Base-by-base conservation (phyloP, 495 filamentous ascomycete genomes). In the Aspergillus cavernicola region DNA sequence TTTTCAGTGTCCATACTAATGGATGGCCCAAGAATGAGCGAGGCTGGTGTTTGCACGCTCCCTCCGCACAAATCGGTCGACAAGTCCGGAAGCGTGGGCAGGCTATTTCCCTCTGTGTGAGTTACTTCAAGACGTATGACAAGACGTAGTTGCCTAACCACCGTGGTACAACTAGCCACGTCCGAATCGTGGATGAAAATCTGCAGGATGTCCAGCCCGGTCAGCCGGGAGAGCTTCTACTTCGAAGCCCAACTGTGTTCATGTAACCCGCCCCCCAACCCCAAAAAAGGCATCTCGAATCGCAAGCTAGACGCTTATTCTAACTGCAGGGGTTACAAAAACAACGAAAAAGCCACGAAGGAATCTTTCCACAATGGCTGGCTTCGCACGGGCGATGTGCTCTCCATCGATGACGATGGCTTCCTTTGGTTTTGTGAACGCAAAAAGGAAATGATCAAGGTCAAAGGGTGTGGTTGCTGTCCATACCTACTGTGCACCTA, bases 281-380 rank as follows among this genome's bases (percentile, higher is more conserved):
- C 4, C 23, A 44, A 24, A 20, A 24, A 44, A n/a, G n/a, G n/a
- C n/a, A n/a, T n/a, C n/a, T n/a, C n/a, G n/a, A n/a, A n/a, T n/a
- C n/a, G n/a, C n/a, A n/a, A n/a, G n/a, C n/a, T n/a, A n/a, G n/a
- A n/a, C n/a, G n/a, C n/a, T n/a, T n/a, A n/a, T n/a, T n/a, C 18
- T 7, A 19, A 48, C 11, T 36, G n/a, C 6, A 51, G 48, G 35
- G 48, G 32, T 12, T 51, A 51, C 22, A 29, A 41, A 16, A 51
- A 51, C 35, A 41, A 51, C 35, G 11, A n/a, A 6, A n/a, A 16
- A 33, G 35, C 32, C n/a, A 51, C 48, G 6, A 9, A 6, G 1
- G 48, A 40, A 41, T 12, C 48, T 4, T 51, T 51, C 38, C n/a
- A 16, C 23, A 19, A 51, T 18, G 33, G 29, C 4, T 51, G 48